Percentiles rank a stretch among this genome's conserved stretches.
phyloP scores from a whole-genome alignment of 345 rosid species.

The Populus euphratica region DNA sequence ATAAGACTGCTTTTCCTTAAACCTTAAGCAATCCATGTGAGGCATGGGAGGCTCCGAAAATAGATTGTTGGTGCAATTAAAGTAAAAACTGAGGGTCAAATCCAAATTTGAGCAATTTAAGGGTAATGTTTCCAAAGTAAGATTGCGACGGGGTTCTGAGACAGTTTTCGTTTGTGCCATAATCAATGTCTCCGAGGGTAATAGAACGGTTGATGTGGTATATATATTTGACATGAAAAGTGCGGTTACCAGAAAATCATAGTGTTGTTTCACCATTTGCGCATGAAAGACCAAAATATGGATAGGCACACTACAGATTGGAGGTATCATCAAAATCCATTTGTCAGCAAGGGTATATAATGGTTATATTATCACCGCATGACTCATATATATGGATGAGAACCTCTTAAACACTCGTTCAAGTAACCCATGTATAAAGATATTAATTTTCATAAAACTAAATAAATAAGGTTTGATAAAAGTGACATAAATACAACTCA shows the following conservation, averaged over 20 bases:
- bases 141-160: conserved; percentile 26
- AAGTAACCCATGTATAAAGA: too few species aligned
- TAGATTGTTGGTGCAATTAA: conserved; percentile 22
- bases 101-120: conserved; percentile 2
- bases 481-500: too few species aligned
- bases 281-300: conserved; percentile 24
- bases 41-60: neutral
- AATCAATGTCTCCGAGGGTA: conserved; percentile 16
- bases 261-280: conserved; percentile 1
- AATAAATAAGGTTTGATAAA: too few species aligned
- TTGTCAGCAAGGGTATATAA: neutral
- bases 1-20: neutral
- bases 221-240: conserved; percentile 14
- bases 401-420: too few species aligned
- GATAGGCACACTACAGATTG: conserved; percentile 18
- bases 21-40: conserved; percentile 4
- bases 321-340: neutral
- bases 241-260: neutral
- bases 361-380: neutral
- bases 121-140: conserved; percentile 13
- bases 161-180: neutral
- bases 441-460: too few species aligned
- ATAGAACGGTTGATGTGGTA: neutral
- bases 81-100: conserved; percentile 27
- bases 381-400: neutral